Evolutionary conservation across 306 rosid species (phyloP), one percentile per base, ranked within the genome.

Genomic region (Senna siamea): DNA sequence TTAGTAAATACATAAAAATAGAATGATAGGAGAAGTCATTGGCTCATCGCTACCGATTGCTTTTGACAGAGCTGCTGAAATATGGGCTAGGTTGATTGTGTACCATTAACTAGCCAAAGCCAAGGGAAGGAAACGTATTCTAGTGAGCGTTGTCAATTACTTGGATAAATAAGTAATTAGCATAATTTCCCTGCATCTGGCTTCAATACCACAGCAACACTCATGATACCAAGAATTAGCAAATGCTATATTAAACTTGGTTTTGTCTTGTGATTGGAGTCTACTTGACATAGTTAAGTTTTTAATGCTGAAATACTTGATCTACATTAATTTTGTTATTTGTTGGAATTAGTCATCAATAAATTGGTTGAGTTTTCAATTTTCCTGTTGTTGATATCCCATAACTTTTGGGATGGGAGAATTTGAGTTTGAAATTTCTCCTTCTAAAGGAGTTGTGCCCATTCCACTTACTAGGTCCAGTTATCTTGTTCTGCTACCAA

Each of bases 371-470:
- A 10, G 13, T 52, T 60, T 76, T 55, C 48, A 22, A 12, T 37
- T 48, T 70, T 65, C 11, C 40, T 70, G 75, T 7, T 19, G 52
- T 43, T 15, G 22, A 18, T 7, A 23, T 71, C 59, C 26, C 47
- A 9, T 12, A 66, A 13, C 14, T 48, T 58, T 11, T 52, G 43
- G 9, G 72, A 64, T 70, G 66, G 47, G 58, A 73, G 41, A 65
- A 9, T 17, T 56, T 66, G 72, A 35, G 20, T 2, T 26, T 19
- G 30, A 12, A 10, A 51, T 28, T 30, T 67, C 30, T 51, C 37
- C 34, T 19, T 35, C 35, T n/a, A 8, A 19, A 35, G 43, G 2
- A 52, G 61, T 38, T n/a, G 15, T 72, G 82, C 15, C 43, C 51
- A 7, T 23, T 66, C 46, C 52, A 12, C 35, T 26, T 32, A 35